phyloP scores from a whole-genome alignment of 176 grass and related monocot species.

The Tillandsia leiboldiana region DNA sequence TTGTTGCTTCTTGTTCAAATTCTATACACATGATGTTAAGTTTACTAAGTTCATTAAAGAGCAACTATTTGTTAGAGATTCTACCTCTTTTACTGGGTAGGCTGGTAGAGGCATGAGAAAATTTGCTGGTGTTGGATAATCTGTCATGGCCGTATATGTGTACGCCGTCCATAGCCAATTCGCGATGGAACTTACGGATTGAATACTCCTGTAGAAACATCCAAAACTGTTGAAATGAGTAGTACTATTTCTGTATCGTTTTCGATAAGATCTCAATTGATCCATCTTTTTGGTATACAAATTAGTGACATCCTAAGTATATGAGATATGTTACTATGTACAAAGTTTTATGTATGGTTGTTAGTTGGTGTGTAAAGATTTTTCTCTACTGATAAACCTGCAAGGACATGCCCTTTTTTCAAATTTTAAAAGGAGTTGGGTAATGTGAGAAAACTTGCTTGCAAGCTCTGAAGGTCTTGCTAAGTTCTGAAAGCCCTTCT shows the following conservation, averaged over 20 bases:
- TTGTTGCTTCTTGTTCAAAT: neutral
- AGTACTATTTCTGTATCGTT: neutral
- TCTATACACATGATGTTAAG: neutral
- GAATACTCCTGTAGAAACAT: conserved; percentile 34
- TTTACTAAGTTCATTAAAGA: neutral
- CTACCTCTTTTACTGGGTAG: conserved; percentile 74
- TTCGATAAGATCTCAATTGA: too few species aligned
- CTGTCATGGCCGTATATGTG: conserved; percentile 66
- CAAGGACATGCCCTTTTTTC: neutral
- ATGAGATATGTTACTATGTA: too few species aligned
- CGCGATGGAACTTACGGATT: conserved; percentile 28
- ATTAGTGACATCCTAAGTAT: too few species aligned
- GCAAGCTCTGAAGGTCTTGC: conserved; percentile 85
- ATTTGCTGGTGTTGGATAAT: conserved; percentile 69
- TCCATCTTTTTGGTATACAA: too few species aligned
- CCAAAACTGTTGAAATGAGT: neutral
- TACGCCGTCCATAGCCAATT: conserved; percentile 72
- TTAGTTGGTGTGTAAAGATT: too few species aligned
- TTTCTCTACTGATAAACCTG: too few species aligned
- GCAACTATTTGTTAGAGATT: too few species aligned
- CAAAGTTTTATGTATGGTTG: too few species aligned
- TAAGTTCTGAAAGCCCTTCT: conserved; percentile 52
- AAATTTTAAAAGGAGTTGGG: neutral
- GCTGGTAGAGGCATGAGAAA: conserved; percentile 70
- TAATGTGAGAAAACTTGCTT: conserved; percentile 43